Conservation (phyloP, 139 green algal species). For the Tetradesmus lagerheimii region DNA sequence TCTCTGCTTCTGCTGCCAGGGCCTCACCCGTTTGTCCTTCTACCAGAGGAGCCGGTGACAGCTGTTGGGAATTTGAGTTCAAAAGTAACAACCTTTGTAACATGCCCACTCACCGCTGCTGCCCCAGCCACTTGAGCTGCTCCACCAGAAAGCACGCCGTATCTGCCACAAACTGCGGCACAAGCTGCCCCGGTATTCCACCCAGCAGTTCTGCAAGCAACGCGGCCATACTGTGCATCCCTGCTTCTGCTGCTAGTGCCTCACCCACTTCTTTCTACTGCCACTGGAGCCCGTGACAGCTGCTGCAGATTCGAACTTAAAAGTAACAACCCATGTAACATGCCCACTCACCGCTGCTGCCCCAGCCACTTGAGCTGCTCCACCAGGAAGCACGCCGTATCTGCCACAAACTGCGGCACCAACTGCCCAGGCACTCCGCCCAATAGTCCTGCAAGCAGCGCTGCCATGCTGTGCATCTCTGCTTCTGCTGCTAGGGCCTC, state of each 20-base stretch:
- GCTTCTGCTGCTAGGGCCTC: conserved; percentile 14
- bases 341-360: background rate
- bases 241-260: background rate
- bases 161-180: conserved; percentile 20
- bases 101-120: background rate
- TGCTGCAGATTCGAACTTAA: background rate
- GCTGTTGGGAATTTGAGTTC: background rate
- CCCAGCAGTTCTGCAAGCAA: conserved; percentile 11
- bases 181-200: conserved; percentile 17
- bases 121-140: background rate
- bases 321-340: background rate
- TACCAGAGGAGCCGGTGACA: background rate
- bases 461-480: conserved; percentile 18
- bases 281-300: background rate
- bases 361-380: conserved; percentile 6
- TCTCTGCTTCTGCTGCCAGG: background rate
- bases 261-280: background rate
- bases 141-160: background rate
- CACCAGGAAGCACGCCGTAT: conserved; percentile 5
- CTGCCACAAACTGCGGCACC: conserved; percentile 14
- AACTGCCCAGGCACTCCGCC: conserved; percentile 20
- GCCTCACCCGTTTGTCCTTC: too few species aligned
- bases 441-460: conserved; percentile 5
- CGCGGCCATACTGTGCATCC: background rate
- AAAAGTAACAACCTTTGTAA: background rate